phyloP scores from a whole-genome alignment of 768 basidiomycete species.

The Pleurotus cornucopiae region DNA sequence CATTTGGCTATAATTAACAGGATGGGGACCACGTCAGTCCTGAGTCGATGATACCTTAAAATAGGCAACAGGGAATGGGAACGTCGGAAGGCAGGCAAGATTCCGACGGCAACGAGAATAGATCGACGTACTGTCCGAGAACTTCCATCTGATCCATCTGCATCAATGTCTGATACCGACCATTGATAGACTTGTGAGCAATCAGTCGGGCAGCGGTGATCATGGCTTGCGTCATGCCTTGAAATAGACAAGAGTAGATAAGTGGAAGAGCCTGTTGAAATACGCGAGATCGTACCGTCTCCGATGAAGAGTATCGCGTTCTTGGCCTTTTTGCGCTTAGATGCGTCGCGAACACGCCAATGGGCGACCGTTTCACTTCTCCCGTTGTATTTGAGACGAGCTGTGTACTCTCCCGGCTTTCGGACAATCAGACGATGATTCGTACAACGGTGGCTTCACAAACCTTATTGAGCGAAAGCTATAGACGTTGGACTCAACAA shows the following conservation, averaged over 20 bases:
- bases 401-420: constrained; percentile 36
- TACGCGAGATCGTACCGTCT: constrained; percentile 27
- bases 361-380: constrained; percentile 30
- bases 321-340: constrained; percentile 31
- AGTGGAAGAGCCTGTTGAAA: background rate
- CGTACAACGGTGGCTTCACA: background rate
- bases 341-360: constrained; percentile 34
- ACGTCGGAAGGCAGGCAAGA: background rate
- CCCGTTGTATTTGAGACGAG: constrained; percentile 32
- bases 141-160: constrained; percentile 45
- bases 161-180: constrained; percentile 41
- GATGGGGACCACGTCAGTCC: too few relatives aligned
- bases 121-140: constrained; percentile 32
- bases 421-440: background rate
- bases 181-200: constrained; percentile 43
- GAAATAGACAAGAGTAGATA: background rate
- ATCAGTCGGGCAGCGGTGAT: constrained; percentile 43
- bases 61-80: background rate
- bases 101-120: background rate
- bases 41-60: too few relatives aligned
- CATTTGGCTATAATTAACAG: constrained; percentile 32
- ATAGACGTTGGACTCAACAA: background rate
- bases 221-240: constrained; percentile 46
- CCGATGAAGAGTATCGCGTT: constrained; percentile 44
- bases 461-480: constrained; percentile 27